These are phyloP conservation scores for Vitis hybrid DNA, from an alignment of 177 flowering plant species.

Conservation along the genomic window DNA sequence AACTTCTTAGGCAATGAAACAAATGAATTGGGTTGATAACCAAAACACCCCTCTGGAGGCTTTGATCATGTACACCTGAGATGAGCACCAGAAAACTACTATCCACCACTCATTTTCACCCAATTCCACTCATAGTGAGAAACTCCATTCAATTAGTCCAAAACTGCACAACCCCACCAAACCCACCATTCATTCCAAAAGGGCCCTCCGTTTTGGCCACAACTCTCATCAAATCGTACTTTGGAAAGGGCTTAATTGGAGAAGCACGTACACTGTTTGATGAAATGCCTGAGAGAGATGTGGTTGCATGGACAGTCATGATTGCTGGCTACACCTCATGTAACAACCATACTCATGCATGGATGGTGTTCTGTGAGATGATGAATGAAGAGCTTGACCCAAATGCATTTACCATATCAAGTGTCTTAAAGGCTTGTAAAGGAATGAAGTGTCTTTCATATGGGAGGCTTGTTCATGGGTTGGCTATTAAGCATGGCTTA, in stretches of 20 bases:
- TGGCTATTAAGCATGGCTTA: slow-evolving; percentile 57
- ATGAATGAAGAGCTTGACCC: slow-evolving; percentile 39
- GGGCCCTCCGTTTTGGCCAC: slow-evolving; percentile 50
- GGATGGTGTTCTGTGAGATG: slow-evolving; percentile 61
- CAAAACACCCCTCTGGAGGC: background rate
- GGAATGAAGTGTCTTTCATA: slow-evolving; percentile 38
- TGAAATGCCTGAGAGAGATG: slow-evolving; percentile 73
- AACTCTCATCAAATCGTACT: slow-evolving; percentile 49
- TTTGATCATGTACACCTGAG: background rate
- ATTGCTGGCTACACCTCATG: slow-evolving; percentile 64
- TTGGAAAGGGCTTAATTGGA: slow-evolving; percentile 32
- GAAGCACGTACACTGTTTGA: slow-evolving; percentile 76
- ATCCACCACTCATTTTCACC: slow-evolving; percentile 15
- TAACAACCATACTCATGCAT: slow-evolving; percentile 42
- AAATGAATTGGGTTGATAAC: too few species aligned
- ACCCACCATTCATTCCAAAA: slow-evolving; percentile 29
- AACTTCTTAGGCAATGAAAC: too few species aligned
- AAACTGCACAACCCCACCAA: slow-evolving; percentile 18
- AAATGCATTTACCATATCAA: slow-evolving; percentile 68
- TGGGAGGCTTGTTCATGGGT: slow-evolving; percentile 65
- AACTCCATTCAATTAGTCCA: slow-evolving; percentile 25
- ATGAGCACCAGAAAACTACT: slow-evolving; percentile 33
- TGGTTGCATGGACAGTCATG: slow-evolving; percentile 86
- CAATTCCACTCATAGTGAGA: slow-evolving; percentile 28
- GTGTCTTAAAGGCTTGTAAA: slow-evolving; percentile 72